phyloP scores from a whole-genome alignment of 2,329 filamentous ascomycete species.

The Arthrobotrys iridis region DNA sequence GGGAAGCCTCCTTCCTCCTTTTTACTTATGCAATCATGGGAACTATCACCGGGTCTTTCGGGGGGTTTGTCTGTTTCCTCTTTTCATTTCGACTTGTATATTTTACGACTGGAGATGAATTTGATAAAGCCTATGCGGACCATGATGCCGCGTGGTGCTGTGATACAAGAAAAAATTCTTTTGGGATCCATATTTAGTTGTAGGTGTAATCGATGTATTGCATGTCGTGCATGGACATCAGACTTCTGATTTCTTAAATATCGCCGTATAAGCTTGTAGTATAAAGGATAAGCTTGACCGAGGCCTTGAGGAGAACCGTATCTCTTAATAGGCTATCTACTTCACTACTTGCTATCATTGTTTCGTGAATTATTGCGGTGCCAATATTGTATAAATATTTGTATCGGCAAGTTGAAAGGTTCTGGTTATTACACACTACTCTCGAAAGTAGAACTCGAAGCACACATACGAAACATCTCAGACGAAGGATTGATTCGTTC shows the following conservation, averaged over 20 bases:
- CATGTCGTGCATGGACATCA: too few relatives aligned
- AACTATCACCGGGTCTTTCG: neutral
- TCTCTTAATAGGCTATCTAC: too few relatives aligned
- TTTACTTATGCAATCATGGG: conserved; percentile 13
- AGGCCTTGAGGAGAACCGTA: too few relatives aligned
- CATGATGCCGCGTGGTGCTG: neutral
- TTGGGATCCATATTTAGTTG: neutral
- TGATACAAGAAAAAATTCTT: neutral
- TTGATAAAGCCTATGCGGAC: neutral
- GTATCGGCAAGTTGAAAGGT: too few relatives aligned
- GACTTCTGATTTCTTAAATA: neutral
- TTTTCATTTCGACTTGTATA: conserved; percentile 33
- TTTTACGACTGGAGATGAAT: conserved; percentile 37
- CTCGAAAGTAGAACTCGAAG: too few relatives aligned
- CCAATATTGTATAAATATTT: too few relatives aligned
- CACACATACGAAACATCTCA: too few relatives aligned
- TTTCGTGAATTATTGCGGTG: too few relatives aligned
- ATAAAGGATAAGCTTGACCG: too few relatives aligned
- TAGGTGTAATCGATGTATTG: neutral
- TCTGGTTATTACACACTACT: too few relatives aligned
- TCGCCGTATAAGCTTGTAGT: neutral
- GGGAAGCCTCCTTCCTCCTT: neutral
- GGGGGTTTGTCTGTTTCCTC: neutral
- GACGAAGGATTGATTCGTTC: too few relatives aligned
- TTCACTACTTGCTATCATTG: too few relatives aligned